Conservation (phyloP, 1,139 yeast species). For the Keqinozyma sinolaborantium region DNA sequence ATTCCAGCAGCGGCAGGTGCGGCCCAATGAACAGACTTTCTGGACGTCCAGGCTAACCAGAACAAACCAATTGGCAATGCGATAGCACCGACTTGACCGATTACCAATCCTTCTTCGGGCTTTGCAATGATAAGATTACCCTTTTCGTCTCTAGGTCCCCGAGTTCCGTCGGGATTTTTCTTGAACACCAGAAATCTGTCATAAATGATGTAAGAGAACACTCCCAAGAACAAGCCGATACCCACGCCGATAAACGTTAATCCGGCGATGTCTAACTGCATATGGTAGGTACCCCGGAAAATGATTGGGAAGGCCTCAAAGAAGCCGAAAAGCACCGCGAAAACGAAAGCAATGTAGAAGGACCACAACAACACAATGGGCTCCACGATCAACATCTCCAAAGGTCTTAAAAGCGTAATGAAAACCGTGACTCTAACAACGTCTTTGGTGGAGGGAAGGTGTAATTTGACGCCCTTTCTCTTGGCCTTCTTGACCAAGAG, state of each 20-base stretch:
- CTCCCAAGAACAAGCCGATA: conserved; percentile 57
- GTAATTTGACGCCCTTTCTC: conserved; percentile 51
- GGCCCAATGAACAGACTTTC: conserved; percentile 69
- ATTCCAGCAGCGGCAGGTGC: conserved; percentile 73
- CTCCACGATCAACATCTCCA: conserved; percentile 62
- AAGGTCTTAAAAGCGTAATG: conserved; percentile 54
- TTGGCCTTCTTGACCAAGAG: conserved; percentile 56
- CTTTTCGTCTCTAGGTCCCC: conserved; percentile 52
- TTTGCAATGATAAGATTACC: conserved; percentile 46
- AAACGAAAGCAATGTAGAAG: conserved; percentile 64
- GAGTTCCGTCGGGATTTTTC: conserved; percentile 59
- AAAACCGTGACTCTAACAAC: conserved; percentile 13
- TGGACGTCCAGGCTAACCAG: conserved; percentile 83
- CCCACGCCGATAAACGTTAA: conserved; percentile 70
- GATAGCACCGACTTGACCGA: conserved; percentile 59
- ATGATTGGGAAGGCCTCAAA: conserved; percentile 77
- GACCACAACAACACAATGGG: conserved; percentile 70
- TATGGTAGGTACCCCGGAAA: conserved; percentile 57
- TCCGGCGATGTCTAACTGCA: conserved; percentile 61
- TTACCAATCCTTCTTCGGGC: conserved; percentile 35
- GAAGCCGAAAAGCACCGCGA: conserved; percentile 74
- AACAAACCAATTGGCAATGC: conserved; percentile 66
- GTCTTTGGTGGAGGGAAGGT: conserved; percentile 17
- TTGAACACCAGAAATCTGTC: conserved; percentile 51
- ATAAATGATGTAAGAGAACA: conserved; percentile 42